Evolutionary conservation across 1,284 basidiomycete genomes (phyloP), one percentile per base, ranked within the genome.

Genomic region (Leccinum idahoense): DNA sequence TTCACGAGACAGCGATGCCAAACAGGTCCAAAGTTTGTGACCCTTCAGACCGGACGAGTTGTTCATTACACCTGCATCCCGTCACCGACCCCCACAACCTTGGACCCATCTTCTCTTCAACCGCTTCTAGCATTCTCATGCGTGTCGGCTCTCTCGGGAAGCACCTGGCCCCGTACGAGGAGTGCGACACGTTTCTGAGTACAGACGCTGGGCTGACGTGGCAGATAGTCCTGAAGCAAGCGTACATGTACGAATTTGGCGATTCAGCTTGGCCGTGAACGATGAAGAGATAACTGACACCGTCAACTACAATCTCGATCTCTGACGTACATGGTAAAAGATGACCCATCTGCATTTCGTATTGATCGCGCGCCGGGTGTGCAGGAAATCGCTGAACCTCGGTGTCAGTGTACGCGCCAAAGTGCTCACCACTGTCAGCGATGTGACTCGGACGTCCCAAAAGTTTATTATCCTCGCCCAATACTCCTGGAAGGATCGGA

Each of bases 221-320:
- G 96, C 80, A 71, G 37, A 93, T 93, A 88, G 82, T 91, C 8
- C 81, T 81, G 51, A 80, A 79, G 63, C 88, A 90, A 20, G 92
- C 96, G 1, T 90, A 94, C 75, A 94, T 94, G 77, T 98, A 98
- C 73, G 95, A 98, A 75, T 96, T 98, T 75, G 96, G 96, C 15
- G 96, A 98, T 72, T 84, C 81, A 74, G 90, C 39, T 87, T 98
- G 20, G 81, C 90, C 14, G 86, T 94, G 7, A 89, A 95, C 68
- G 95, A 99, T 71, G 95, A 98, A 70, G 88, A 92, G 51, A 74
- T 78, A n/a, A 89, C 88, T 1, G 85, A 92, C 67, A 79, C 81
- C 37, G 78, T 98, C 39, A 80, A 80, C 55, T 98, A 96, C 75
- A 93, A 92, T n/a, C 86, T 87, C 54, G 89, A 99, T 74, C 83